Evolutionary conservation across 371 early-diverging fungal genomes (phyloP).

Genomic region (Haplosporangium sp.): DNA sequence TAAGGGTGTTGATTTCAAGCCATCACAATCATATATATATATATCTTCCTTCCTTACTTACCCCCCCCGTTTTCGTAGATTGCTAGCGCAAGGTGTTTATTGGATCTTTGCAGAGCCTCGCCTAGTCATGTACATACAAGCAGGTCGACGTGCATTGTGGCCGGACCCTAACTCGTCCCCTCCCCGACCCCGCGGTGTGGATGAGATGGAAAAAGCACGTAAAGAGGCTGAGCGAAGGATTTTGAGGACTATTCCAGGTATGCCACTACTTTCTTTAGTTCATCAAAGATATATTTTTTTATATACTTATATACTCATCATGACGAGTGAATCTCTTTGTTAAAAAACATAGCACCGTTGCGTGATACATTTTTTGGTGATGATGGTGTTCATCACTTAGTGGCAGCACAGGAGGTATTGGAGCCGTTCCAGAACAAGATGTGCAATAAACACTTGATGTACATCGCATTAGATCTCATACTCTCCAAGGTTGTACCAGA

Average conservation of each 20-base stretch:
- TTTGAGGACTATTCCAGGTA: constrained; percentile 48
- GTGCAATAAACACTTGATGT: constrained; percentile 53
- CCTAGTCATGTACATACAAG: constrained; percentile 65
- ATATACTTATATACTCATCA: neutral
- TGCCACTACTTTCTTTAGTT: neutral
- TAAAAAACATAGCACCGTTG: constrained; percentile 29
- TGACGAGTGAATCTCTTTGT: neutral
- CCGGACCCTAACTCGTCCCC: constrained; percentile 63
- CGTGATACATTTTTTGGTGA: constrained; percentile 48
- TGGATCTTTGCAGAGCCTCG: constrained; percentile 69
- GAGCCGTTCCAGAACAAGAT: constrained; percentile 52
- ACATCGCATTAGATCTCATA: constrained; percentile 45
- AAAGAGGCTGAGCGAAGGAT: constrained; percentile 52
- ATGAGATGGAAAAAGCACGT: constrained; percentile 49
- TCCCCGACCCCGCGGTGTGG: constrained; percentile 50
- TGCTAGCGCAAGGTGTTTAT: constrained; percentile 67
- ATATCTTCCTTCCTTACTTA: too few species aligned
- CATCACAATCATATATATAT: too few species aligned
- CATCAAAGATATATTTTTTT: too few species aligned
- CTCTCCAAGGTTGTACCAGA: constrained; percentile 47
- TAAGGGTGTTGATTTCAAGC: neutral
- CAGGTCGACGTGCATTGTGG: constrained; percentile 69
- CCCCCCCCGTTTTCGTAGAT: constrained; percentile 32
- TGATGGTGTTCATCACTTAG: constrained; percentile 37
- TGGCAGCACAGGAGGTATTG: constrained; percentile 44